phyloP scores from a whole-genome alignment of 805 yeast species.

The Gaillardinia entomophila region DNA sequence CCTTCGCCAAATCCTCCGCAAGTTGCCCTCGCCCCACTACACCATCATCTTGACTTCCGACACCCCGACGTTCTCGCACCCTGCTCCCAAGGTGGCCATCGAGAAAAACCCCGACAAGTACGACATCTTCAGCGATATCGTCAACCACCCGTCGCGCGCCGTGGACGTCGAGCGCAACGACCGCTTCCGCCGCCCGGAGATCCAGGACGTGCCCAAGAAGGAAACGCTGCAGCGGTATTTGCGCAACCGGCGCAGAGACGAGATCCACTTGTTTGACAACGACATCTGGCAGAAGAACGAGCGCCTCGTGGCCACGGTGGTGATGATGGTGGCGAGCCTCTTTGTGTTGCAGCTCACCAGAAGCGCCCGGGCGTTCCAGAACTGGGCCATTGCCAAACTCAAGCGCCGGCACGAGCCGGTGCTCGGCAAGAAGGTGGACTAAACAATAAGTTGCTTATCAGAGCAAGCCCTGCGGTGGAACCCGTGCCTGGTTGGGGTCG shows the following conservation, averaged over 20 bases:
- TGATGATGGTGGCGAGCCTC: conserved; percentile 16
- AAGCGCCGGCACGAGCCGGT: too few relatives aligned
- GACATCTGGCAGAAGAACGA: conserved; percentile 50
- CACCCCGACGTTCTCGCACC: conserved; percentile 17
- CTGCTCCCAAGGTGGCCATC: conserved; percentile 24
- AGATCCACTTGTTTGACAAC: conserved; percentile 36
- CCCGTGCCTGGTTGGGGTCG: too few relatives aligned
- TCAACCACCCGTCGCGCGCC: conserved; percentile 45
- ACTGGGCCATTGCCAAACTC: background rate
- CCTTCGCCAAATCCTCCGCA: conserved; percentile 53
- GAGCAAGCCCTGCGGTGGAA: too few relatives aligned
- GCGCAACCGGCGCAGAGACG: conserved; percentile 22
- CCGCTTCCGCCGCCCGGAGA: conserved; percentile 19
- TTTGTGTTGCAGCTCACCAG: conserved; percentile 10
- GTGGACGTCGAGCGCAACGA: conserved; percentile 53
- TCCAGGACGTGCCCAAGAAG: conserved; percentile 7
- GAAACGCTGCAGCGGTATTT: conserved; percentile 27
- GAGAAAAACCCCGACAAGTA: conserved; percentile 23
- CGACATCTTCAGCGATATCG: conserved; percentile 51
- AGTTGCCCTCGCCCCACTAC: conserved; percentile 68
- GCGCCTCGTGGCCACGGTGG: conserved; percentile 35
- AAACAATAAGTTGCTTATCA: too few relatives aligned
- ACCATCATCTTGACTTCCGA: conserved; percentile 51
- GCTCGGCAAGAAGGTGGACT: too few relatives aligned
- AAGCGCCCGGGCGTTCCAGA: background rate